A percentile compares a stretch with the other conserved stretches of the same genome.
These are phyloP conservation scores for Penicillium psychrofluorescens DNA, from an alignment of 495 filamentous ascomycete genomes.

Conservation along the genomic window DNA sequence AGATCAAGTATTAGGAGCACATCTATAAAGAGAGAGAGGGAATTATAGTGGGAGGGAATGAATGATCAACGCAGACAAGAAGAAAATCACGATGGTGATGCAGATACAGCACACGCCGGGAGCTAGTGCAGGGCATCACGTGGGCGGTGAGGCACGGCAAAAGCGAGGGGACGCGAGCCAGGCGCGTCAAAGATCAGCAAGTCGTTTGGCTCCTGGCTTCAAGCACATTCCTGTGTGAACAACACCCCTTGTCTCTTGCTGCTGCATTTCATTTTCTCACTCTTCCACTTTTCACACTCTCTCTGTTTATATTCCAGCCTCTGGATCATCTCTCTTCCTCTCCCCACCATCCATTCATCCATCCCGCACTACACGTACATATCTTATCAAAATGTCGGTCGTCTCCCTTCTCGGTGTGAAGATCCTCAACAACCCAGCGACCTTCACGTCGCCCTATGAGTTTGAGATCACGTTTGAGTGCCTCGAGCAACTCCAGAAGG, in stretches of 20 bases:
- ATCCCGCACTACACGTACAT: slow-evolving; percentile 2
- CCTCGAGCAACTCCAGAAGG: slow-evolving; percentile 85
- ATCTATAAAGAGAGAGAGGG: too few relatives aligned
- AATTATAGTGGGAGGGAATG: too few relatives aligned
- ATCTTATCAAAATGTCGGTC: slow-evolving; percentile 71
- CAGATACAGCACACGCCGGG: too few relatives aligned
- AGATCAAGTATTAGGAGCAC: too few relatives aligned
- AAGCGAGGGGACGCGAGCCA: slow-evolving; percentile 20
- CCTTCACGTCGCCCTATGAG: slow-evolving; percentile 80
- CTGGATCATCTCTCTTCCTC: not conserved
- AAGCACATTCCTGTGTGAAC: not conserved
- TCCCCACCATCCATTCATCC: slow-evolving; percentile 8
- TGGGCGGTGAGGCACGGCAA: slow-evolving; percentile 16
- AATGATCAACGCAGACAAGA: too few relatives aligned
- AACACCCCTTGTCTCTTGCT: too few relatives aligned
- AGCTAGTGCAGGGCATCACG: slow-evolving; percentile 2
- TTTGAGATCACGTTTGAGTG: slow-evolving; percentile 99
- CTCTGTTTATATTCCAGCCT: too few relatives aligned
- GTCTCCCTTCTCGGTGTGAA: slow-evolving; percentile 92
- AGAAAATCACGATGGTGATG: too few relatives aligned
- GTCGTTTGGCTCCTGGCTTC: slow-evolving; percentile 16
- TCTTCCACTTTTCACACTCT: slow-evolving; percentile 1
- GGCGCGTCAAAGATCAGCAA: slow-evolving; percentile 8
- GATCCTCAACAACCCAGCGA: slow-evolving; percentile 91
- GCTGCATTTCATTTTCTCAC: slow-evolving; percentile 69